These are phyloP conservation scores for Aspergillus sp. DNA, from an alignment of 2,329 filamentous ascomycete genomes.

Conservation along the genomic window DNA sequence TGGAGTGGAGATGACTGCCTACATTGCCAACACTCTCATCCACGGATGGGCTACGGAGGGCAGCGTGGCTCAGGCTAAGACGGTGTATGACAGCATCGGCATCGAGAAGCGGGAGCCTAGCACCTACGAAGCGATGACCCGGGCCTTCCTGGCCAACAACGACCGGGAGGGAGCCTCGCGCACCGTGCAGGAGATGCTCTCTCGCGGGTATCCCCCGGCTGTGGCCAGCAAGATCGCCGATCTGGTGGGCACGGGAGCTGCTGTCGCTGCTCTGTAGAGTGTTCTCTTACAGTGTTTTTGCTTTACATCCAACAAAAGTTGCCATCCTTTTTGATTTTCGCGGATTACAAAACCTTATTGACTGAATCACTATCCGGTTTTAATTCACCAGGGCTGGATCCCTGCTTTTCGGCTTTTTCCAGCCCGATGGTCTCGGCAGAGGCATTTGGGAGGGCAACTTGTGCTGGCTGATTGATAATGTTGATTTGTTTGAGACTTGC, in stretches of 20 bases:
- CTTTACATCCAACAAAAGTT: constrained; percentile 14
- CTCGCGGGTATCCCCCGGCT: constrained; percentile 84
- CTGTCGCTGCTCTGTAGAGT: constrained; percentile 28
- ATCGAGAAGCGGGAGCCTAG: constrained; percentile 85
- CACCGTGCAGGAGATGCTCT: constrained; percentile 87
- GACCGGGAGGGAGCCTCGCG: constrained; percentile 73
- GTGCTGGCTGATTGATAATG: constrained; percentile 18
- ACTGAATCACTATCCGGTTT: constrained; percentile 17
- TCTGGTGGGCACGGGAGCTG: constrained; percentile 62
- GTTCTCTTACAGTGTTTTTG: no score
- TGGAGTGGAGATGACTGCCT: constrained; percentile 84
- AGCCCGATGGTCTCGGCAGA: constrained; percentile 25
- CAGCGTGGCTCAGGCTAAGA: constrained; percentile 74
- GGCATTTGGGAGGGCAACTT: constrained; percentile 28
- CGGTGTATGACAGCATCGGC: constrained; percentile 77
- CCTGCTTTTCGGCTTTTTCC: constrained; percentile 31
- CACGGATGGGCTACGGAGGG: constrained; percentile 91
- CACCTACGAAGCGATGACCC: constrained; percentile 98
- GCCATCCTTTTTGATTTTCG: constrained; percentile 14
- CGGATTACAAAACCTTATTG: constrained; percentile 7
- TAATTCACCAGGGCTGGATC: constrained; percentile 40
- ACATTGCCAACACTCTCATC: constrained; percentile 97
- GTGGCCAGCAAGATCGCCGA: constrained; percentile 94
- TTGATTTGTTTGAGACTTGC: constrained; percentile 13
- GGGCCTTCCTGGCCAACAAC: constrained; percentile 83